These are phyloP conservation scores for Fusarium devonianum DNA, from an alignment of 2,329 filamentous ascomycete species.

Conservation along the genomic window DNA sequence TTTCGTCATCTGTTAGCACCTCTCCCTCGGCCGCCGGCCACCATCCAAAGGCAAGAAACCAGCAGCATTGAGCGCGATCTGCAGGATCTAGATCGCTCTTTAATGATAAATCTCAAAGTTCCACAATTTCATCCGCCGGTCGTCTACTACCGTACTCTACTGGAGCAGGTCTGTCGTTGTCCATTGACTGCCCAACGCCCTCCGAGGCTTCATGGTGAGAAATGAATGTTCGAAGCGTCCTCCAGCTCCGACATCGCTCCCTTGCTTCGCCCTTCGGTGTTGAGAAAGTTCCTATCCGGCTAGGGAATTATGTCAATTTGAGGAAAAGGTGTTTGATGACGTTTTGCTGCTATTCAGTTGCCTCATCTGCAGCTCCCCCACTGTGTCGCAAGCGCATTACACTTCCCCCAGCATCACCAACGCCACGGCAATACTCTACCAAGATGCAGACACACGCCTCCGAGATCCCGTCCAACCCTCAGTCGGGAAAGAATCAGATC, in stretches of 20 bases:
- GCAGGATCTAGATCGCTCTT: slow-evolving; percentile 4
- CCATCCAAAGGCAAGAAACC: not conserved
- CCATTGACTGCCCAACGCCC: not conserved
- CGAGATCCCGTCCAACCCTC: slow-evolving; percentile 29
- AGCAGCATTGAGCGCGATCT: not conserved
- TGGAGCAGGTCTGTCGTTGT: not conserved
- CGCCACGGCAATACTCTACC: too few relatives aligned
- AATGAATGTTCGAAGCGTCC: slow-evolving; percentile 24
- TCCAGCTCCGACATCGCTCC: slow-evolving; percentile 36
- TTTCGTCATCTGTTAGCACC: not conserved
- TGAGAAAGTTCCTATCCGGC: not conserved
- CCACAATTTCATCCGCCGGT: slow-evolving; percentile 22
- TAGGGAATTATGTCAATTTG: not conserved
- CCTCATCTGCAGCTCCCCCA: not conserved
- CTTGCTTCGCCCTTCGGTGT: not conserved
- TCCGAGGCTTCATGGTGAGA: not conserved
- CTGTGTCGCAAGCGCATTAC: not conserved
- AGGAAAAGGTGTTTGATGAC: not conserved
- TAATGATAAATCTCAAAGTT: not conserved
- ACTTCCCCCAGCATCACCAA: slow-evolving; percentile 13
- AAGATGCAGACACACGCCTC: slow-evolving; percentile 19
- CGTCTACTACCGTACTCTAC: too few relatives aligned
- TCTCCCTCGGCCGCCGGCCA: not conserved
- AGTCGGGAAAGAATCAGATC: slow-evolving; percentile 55
- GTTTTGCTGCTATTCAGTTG: not conserved